These are phyloP conservation scores for Monotropa hypopitys DNA, from an alignment of 179 eudicot genomes.

Conservation along the genomic window DNA sequence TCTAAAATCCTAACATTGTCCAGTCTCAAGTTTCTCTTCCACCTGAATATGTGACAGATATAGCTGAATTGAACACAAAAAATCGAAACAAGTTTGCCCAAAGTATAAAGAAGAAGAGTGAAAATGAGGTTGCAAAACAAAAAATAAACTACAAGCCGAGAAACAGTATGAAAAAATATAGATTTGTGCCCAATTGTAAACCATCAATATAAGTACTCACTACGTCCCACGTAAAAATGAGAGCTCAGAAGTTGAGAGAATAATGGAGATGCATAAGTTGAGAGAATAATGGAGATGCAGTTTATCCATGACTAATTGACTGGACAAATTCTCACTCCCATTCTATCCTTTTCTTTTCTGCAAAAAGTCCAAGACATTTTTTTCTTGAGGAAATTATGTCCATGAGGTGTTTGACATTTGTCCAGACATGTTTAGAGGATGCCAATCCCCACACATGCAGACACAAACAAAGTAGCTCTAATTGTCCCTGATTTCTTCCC, in stretches of 20 bases:
- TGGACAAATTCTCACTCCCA: no score
- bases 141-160: neutral
- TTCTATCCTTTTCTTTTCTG: no score
- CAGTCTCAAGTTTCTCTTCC: slow-evolving; percentile 93
- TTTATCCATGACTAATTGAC: neutral
- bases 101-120: neutral
- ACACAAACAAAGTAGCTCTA: neutral
- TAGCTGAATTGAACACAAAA: neutral
- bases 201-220: neutral
- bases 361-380: no score
- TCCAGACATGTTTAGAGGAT: neutral
- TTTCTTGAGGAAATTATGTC: neutral
- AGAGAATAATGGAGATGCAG: neutral
- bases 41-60: slow-evolving; percentile 35
- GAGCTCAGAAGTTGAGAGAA: neutral
- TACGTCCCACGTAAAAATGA: neutral
- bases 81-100: neutral
- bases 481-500: neutral
- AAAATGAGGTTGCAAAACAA: neutral
- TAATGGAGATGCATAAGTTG: neutral
- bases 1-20: no score
- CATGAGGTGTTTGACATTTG: neutral
- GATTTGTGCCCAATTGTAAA: neutral
- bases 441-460: neutral
- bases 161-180: neutral